Conservation (phyloP, 2,329 filamentous ascomycete species). For the Calonectria leucothoes region DNA sequence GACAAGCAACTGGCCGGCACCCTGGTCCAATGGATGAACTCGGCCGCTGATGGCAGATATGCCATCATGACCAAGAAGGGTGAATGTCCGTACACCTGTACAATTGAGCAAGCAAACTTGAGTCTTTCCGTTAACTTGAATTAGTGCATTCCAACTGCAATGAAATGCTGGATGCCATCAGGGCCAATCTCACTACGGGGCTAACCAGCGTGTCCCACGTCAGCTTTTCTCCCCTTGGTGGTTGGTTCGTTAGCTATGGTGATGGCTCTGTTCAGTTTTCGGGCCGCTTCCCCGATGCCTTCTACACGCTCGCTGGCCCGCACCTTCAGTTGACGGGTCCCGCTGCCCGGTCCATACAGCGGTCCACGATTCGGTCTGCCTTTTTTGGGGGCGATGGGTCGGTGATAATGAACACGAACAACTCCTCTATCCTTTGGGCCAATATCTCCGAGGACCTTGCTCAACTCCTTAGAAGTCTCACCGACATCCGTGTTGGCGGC, state of each 20-base stretch:
- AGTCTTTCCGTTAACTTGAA: background rate
- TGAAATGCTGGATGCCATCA: background rate
- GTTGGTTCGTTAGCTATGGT: constrained; percentile 23
- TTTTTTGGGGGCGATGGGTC: constrained; percentile 9
- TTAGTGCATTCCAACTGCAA: constrained; percentile 22
- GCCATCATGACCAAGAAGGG: constrained; percentile 23
- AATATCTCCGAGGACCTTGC: background rate
- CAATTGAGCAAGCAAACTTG: background rate
- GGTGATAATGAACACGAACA: constrained; percentile 4
- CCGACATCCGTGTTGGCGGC: background rate
- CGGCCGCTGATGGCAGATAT: constrained; percentile 12
- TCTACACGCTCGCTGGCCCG: background rate
- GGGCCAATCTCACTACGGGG: background rate
- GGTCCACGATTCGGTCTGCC: background rate
- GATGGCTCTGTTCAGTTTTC: constrained; percentile 14
- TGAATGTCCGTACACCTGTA: background rate
- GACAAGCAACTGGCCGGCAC: constrained; percentile 25
- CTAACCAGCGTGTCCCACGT: background rate
- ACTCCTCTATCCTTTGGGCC: background rate
- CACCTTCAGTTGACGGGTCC: background rate
- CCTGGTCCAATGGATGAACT: constrained; percentile 15
- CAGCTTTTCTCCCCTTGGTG: constrained; percentile 22
- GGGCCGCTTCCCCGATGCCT: constrained; percentile 18
- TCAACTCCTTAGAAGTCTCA: background rate
- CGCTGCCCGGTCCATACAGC: background rate